Base-by-base conservation (phyloP, 331 rosid species). In the Malus hybrid region DNA sequence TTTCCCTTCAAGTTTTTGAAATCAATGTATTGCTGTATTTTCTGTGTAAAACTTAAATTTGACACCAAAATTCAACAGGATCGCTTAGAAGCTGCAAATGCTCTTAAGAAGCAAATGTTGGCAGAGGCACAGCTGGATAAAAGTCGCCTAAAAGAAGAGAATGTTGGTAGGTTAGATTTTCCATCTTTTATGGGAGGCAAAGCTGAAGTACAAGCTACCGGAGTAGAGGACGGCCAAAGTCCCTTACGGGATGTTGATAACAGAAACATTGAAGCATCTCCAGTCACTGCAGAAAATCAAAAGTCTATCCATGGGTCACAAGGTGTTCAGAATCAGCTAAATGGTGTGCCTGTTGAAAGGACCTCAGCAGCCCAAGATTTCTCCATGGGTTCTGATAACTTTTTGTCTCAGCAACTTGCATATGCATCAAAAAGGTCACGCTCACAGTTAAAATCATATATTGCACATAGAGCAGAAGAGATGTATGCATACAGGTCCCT, bases 101-200 rank as follows among this genome's bases (percentile, higher is more conserved):
- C 98, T 73, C 87, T 95, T 79, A 92, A 95, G 91, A 95, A 95
- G 90, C 98, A 92, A 87, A 92, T 95, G 99, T 95, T 93, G 98
- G 93, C 97, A 22, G 99, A 95, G 74, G 97, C 99, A 32, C 98
- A 92, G 88, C 87, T 92, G 79, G 98, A 95, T 73, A 95, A 92
- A 90, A 77, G 88, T 82, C 96, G 99, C 70, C 73, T 85, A 33
- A 95, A 87, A 84, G 98, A 95, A 70, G 99, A 95, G 77, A 84
- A 63, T 77, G 65, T 82, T 59, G 67, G 81, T 73, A 95, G 81
- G 80, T 75, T 78, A 65, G 98, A 95, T 74, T 82, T 89, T 66
- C 83, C 90, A 67, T 76, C 88, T 54, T 79, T 79, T 65, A 44
- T 63, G 74, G 97, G 81, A 63, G 77, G 81, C 81, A 95, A 89